Base-by-base conservation (phyloP, 495 filamentous ascomycete species). In the Tuber borchii region DNA sequence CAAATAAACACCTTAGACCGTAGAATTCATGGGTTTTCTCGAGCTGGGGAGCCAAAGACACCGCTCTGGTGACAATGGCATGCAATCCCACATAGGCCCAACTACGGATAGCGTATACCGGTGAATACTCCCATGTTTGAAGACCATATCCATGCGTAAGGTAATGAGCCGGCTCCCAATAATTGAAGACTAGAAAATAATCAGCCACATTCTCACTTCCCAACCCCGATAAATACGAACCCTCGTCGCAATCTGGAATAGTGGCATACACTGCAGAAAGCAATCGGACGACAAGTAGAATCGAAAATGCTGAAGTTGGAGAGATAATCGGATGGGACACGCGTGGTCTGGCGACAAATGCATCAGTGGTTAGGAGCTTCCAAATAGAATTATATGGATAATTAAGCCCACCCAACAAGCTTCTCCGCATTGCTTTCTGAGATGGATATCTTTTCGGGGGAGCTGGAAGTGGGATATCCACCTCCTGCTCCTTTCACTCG, bases 101-200 rank as follows among this genome's bases (percentile, higher is more conserved):
- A 85, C 93, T 97, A 73, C 96, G 91, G 80, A 99, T 97, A 44
- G 93, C 93, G 83, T 93, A 98, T 70, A 94, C 91, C 2, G 96
- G 96, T 0, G 95, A 97, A 85, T 98, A 99, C 83, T 99, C 96
- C 96, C 96, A 99, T 22, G 96, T 99, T 85, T 99, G 93, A 46
- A 98, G 86, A 43, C 96, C 96, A 82, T 95, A 94, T 82, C 93
- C 92, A 86, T 97, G 93, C 76, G 89, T 90, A 43, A 99, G 88
- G 83, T 97, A 99, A 84, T 99, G 96, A 0, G 93, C 90, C 1
- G 96, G 95, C 81, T 99, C 96, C 96, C 96, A 99, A 85, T 96
- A 99, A 82, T 99, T 99, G 87, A 97, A 99, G 6, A 95, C 93
- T 83, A 71, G 8, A 43, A 43, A 43, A 43, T 20, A 40, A 73